Percentiles rank a stretch among this genome's conserved stretches.
phyloP scores from a whole-genome alignment of 2,329 filamentous ascomycete genomes.

The Venturia aucupariae region DNA sequence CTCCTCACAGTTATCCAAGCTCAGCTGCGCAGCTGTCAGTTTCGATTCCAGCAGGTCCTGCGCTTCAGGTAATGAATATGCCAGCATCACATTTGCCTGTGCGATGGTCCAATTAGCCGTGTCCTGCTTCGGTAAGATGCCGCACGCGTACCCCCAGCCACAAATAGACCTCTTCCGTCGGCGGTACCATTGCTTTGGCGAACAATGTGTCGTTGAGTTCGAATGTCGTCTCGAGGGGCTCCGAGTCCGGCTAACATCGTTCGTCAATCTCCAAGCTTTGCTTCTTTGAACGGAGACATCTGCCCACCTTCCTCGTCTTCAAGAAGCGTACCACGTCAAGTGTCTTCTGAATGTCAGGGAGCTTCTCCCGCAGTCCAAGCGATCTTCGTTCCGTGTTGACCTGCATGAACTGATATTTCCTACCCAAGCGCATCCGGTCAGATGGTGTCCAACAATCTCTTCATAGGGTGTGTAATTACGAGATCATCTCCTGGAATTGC shows the following conservation, averaged over 20 bases:
- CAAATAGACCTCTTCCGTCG: slow-evolving; percentile 85
- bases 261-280: slow-evolving; percentile 15
- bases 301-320: slow-evolving; percentile 60
- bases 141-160: slow-evolving; percentile 73
- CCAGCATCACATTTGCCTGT: slow-evolving; percentile 92
- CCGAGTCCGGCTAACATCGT: slow-evolving; percentile 34
- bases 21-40: slow-evolving; percentile 67
- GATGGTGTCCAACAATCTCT: neutral
- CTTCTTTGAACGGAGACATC: slow-evolving; percentile 22
- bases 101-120: neutral
- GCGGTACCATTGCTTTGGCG: slow-evolving; percentile 72
- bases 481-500: slow-evolving; percentile 89
- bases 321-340: slow-evolving; percentile 84
- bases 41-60: slow-evolving; percentile 69
- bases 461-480: slow-evolving; percentile 43
- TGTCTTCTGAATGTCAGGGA: slow-evolving; percentile 95
- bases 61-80: slow-evolving; percentile 85
- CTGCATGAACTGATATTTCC: slow-evolving; percentile 99
- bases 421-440: neutral
- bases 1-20: slow-evolving; percentile 82
- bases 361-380: slow-evolving; percentile 79
- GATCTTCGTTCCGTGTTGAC: slow-evolving; percentile 79
- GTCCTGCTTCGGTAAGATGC: neutral
- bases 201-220: slow-evolving; percentile 95
- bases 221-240: slow-evolving; percentile 83